Conservation (phyloP, 345 rosid genomes). For the Eucalyptus coolabah region DNA sequence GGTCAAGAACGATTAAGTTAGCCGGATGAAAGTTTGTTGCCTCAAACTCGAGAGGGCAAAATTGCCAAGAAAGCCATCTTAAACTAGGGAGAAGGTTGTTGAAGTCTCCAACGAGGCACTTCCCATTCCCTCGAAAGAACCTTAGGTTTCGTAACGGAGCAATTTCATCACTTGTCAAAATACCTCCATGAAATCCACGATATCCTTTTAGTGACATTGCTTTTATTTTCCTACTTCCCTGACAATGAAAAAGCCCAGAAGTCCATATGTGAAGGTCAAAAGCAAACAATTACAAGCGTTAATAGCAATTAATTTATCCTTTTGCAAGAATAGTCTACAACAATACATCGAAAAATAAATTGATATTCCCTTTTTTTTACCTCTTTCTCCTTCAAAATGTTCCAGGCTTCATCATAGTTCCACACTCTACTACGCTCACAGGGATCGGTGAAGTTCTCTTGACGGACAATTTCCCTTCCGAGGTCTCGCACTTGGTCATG, state of each 20-base stretch:
- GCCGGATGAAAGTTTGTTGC: not conserved
- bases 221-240: not conserved
- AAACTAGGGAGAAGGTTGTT: not conserved
- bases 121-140: rapidly evolving
- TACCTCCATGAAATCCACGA: rapidly evolving
- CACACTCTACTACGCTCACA: no score
- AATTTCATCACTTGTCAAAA: not conserved
- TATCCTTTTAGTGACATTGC: not conserved
- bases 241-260: not conserved
- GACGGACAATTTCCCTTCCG: no score
- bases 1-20: not conserved
- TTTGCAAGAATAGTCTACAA: no score
- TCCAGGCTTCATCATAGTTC: no score
- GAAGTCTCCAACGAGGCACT: not conserved
- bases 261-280: not conserved
- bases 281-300: no score
- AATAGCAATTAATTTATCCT: no score
- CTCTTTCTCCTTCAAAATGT: not conserved
- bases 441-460: no score
- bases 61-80: not conserved
- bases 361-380: not conserved
- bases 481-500: no score
- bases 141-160: not conserved
- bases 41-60: not conserved
- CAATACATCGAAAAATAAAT: no score